These are phyloP conservation scores for Colletotrichum acutatum DNA, from an alignment of 2,329 filamentous ascomycete genomes.

Conservation along the genomic window DNA sequence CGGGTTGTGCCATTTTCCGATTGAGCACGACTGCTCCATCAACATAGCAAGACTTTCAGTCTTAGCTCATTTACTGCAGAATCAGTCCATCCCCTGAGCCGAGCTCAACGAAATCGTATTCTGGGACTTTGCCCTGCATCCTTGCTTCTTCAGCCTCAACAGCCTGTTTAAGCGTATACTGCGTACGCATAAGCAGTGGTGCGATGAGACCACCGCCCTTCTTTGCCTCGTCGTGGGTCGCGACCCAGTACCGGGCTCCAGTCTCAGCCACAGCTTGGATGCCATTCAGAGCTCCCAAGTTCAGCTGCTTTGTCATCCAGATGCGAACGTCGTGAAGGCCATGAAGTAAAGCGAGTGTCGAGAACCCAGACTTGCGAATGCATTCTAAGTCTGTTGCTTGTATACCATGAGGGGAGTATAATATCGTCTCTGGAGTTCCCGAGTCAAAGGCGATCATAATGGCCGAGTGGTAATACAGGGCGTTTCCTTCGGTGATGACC, in stretches of 20 bases:
- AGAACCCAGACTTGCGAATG: conserved; percentile 56
- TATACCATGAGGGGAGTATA: conserved; percentile 35
- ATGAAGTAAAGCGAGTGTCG: conserved; percentile 69
- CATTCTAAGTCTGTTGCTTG: conserved; percentile 51
- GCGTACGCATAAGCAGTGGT: conserved; percentile 57
- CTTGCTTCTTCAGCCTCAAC: conserved; percentile 48
- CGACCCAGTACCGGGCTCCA: conserved; percentile 70
- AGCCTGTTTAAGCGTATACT: conserved; percentile 56
- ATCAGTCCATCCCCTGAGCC: conserved; percentile 66
- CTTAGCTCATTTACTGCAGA: conserved; percentile 47
- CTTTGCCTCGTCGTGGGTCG: conserved; percentile 74
- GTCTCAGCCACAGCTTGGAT: conserved; percentile 63
- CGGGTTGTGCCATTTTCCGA: no score
- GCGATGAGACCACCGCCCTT: conserved; percentile 67
- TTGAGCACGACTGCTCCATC: no score
- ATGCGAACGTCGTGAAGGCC: conserved; percentile 71
- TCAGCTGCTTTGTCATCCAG: conserved; percentile 64
- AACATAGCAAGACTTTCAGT: no score
- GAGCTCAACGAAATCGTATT: conserved; percentile 62
- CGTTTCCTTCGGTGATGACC: conserved; percentile 63
- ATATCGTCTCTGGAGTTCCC: conserved; percentile 36
- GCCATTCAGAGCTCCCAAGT: conserved; percentile 72
- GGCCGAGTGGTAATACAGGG: conserved; percentile 71
- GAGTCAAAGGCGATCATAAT: conserved; percentile 66
- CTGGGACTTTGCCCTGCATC: conserved; percentile 45